Percentiles rank a stretch among this genome's conserved stretches.
phyloP scores from a whole-genome alignment of 129 eudicot species.

The Escallonia rubra region DNA sequence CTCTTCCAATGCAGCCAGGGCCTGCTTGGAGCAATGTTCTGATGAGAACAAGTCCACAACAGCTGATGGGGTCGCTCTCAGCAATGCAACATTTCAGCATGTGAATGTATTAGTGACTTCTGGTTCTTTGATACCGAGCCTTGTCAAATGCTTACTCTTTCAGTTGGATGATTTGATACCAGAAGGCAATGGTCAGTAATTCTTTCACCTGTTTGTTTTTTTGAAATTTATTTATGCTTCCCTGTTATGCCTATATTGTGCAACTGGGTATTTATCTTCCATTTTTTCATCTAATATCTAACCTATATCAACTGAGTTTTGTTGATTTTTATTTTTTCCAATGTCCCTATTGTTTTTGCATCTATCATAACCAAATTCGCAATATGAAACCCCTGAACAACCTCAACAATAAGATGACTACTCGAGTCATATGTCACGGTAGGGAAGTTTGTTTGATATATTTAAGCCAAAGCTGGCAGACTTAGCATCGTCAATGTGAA shows the following conservation, averaged over 20 bases:
- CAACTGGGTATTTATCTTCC: not conserved
- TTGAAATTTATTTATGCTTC: not conserved
- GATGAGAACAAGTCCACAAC: constrained; percentile 26
- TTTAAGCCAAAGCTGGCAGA: no score
- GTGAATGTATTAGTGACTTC: constrained; percentile 83
- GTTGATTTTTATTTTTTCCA: no score
- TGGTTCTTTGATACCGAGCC: constrained; percentile 89
- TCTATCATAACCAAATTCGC: no score
- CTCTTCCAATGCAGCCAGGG: constrained; percentile 51
- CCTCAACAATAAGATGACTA: no score
- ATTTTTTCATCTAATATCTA: not conserved
- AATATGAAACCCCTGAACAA: no score
- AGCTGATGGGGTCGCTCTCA: constrained; percentile 13
- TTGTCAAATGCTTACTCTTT: constrained; percentile 84
- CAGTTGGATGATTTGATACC: constrained; percentile 70
- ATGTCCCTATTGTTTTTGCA: no score
- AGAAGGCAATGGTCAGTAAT: constrained; percentile 69
- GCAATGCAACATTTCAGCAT: constrained; percentile 32
- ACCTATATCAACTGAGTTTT: no score
- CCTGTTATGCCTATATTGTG: not conserved
- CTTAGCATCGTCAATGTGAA: no score
- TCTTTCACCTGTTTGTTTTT: not conserved
- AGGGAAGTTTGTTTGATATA: no score
- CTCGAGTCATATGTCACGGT: no score
- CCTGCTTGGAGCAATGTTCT: constrained; percentile 78